Conservation (phyloP, 345 rosid genomes). For the Euphorbia lathyris region DNA sequence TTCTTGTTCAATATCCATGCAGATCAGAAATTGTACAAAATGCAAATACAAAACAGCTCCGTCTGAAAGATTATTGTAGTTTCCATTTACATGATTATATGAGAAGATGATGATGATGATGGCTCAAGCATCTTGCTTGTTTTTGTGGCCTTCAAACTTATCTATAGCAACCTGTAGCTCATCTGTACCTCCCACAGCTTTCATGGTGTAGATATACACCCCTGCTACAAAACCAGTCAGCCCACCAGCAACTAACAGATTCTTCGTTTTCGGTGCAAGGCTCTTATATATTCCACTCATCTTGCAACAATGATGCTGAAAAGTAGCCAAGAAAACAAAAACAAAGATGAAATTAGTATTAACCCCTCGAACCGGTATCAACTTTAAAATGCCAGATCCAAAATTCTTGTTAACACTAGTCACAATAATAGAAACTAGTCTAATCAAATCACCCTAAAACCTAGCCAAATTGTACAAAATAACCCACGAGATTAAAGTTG, state of each 20-base stretch:
- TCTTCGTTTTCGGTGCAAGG: background rate
- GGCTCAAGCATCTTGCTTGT: background rate
- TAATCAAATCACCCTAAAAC: background rate
- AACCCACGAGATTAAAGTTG: too few species aligned
- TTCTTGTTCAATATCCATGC: background rate
- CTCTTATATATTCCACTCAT: background rate
- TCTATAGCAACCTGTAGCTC: background rate
- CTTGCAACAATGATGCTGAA: background rate
- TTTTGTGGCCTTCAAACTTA: background rate
- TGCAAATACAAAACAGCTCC: background rate
- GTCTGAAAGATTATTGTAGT: background rate
- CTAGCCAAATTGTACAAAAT: background rate
- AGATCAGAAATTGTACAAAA: background rate
- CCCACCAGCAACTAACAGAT: background rate
- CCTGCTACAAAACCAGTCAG: background rate
- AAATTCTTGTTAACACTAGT: background rate
- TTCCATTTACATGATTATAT: background rate
- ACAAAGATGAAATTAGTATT: background rate
- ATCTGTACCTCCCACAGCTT: background rate
- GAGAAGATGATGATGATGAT: background rate
- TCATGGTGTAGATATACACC: background rate
- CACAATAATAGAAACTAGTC: background rate
- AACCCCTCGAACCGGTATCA: background rate
- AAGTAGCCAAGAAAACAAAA: background rate
- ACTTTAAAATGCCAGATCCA: background rate